Base-by-base conservation (phyloP, 257 asterid genomes). In the Nicotiana noctiflora region DNA sequence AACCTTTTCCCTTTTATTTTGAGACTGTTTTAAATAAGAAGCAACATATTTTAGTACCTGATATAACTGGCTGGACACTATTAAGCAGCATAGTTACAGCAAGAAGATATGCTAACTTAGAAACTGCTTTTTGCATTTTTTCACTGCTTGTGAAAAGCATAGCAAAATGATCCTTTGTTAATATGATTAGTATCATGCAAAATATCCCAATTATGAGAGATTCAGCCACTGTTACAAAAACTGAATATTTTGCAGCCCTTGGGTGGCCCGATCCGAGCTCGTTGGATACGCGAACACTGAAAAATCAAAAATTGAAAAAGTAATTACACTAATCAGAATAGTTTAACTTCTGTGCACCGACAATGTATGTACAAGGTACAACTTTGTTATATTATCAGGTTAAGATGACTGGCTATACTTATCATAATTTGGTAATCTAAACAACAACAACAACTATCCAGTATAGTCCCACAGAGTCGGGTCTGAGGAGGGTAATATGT, bases 221-320 rank as follows among this genome's bases (percentile, higher is more conserved):
- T 68, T 96, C 93, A 15, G 83, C 81, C 0, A 92, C 89, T 3
- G 94, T 90, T 46, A 96, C 92, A 37, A 83, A 87, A 6, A 96
- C 98, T 0, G 96, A 86, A 86, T 87, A 92, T 88, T 92, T 94
- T 46, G 98, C 98, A 10, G 98, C 97, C 77, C 95, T 85, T 5
- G 98, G 97, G 75, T 89, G 99, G 23, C 95, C 93, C 1, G 97
- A 90, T 63, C 99, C 99, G 7, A 96, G 95, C 91, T 96, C 98
- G 62, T 96, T 96, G 5, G 98, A 90, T 6, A 94, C 95, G 0
- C 99, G 93, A 75, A 94, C 95, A 46, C 98, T 92, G 88, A 4
- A 21, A 64, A 80, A 79, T 1, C 18, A 79, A 7, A 23, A 37
- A 56, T 37, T 34, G 7, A 10, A 31, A 59, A 37, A 34, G 10